Base-by-base conservation (phyloP, 1,284 basidiomycete species). In the Schizophyllum commune region DNA sequence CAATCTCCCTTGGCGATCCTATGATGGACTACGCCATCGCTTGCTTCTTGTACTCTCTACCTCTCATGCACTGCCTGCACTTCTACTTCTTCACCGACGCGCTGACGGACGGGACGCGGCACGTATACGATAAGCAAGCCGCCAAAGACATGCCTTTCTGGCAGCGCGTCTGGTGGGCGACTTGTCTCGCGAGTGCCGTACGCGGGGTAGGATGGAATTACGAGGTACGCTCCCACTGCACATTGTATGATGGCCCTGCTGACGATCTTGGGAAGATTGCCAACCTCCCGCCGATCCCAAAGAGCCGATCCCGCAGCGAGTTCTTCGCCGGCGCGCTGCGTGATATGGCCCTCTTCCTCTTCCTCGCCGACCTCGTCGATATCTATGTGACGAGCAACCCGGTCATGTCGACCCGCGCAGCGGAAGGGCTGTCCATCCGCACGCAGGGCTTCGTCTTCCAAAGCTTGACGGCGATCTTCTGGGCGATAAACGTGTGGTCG, bases 161-260 rank as follows among this genome's bases (percentile, higher is more conserved):
- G n/a, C 7, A 53, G 32, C 62, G 62, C 7, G 33, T 63, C 52
- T 19, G 57, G 8, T 63, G 62, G 62, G 62, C 55, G 27, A 22
- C 52, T 11, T 53, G 59, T 27, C 57, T 63, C 11, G 58, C 55
- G 32, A 15, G 60, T 55, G 57, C 56, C n/a, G 56, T 57, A 1
- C 62, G 59, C 33, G 62, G 62, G 8, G 57, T 63, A 4, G 62
- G 62, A 20, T 63, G 62, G 59, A 56, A 34, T 13, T 57, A 63
- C 56, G 59, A 63, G 51, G 34, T 60, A 17, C 56, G 60, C 52
- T 57, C 56, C 13, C 17, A 52, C 3, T 34, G 33, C 5, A 19
- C 32, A 34, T 20, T 59, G 3, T 8, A 11, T 20, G 47, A 56
- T 33, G 54, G 39, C 11, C 39, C 6, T 53, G 53, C 9, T 52